Evolutionary conservation across 352 stramenopile genomes (phyloP).

Genomic region (Phytophthora tubulina): DNA sequence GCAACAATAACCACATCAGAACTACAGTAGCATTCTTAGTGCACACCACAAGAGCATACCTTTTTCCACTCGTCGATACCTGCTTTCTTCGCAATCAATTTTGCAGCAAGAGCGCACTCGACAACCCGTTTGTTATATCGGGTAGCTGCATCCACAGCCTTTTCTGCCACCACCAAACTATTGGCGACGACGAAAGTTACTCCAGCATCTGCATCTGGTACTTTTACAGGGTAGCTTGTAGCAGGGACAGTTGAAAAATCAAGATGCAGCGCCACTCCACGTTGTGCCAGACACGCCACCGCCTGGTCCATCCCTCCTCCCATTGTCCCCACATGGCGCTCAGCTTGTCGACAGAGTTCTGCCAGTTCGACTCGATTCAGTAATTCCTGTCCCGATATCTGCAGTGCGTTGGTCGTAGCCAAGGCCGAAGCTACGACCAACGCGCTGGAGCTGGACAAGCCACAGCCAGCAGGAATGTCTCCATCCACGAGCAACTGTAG

Average conservation of each 20-base stretch:
- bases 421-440: constrained; percentile 78
- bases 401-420: constrained; percentile 37
- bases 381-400: constrained; percentile 7
- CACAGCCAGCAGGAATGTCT: constrained; percentile 69
- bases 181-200: constrained; percentile 83
- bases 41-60: constrained; percentile 29
- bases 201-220: constrained; percentile 33
- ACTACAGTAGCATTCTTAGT: neutral
- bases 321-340: constrained; percentile 79
- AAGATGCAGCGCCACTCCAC: constrained; percentile 65
- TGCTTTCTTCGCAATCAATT: constrained; percentile 68
- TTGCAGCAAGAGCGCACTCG: constrained; percentile 78
- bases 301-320: constrained; percentile 90
- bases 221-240: constrained; percentile 17
- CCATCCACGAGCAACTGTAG: constrained; percentile 76
- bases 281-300: constrained; percentile 62
- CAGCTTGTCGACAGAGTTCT: constrained; percentile 59
- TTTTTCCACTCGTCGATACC: constrained; percentile 49
- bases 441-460: constrained; percentile 84
- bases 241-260: constrained; percentile 52
- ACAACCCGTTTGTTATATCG: constrained; percentile 87
- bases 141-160: constrained; percentile 71
- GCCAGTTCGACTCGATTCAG: constrained; percentile 57
- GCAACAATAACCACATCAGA: neutral
- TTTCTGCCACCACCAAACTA: constrained; percentile 70